A percentile compares a stretch with the other conserved stretches of the same genome.
Evolutionary conservation across 176 grass and related monocot species (phyloP).

Genomic region (Triticum monococcum): DNA sequence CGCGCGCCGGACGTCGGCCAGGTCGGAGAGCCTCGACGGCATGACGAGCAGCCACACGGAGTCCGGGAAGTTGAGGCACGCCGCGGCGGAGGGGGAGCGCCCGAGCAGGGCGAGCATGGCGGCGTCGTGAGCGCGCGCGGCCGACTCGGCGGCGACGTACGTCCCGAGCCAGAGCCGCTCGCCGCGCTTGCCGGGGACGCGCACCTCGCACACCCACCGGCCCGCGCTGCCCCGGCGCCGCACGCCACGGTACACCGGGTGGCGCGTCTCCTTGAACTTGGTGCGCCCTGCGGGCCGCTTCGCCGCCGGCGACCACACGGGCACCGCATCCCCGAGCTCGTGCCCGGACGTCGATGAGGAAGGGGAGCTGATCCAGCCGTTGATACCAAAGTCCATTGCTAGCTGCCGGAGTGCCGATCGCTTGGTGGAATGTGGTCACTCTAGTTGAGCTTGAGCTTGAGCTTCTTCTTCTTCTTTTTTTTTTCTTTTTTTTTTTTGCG

Average conservation of each 20-base stretch:
- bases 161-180: constrained; percentile 78
- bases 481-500: too few species aligned
- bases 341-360: neutral
- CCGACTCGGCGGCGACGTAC: constrained; percentile 51
- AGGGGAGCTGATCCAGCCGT: constrained; percentile 13
- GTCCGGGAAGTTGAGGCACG: constrained; percentile 58
- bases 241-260: constrained; percentile 84
- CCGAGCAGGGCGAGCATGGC: constrained; percentile 44
- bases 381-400: neutral
- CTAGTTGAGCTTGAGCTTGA: neutral
- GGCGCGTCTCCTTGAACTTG: constrained; percentile 87
- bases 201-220: constrained; percentile 81
- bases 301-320: constrained; percentile 29
- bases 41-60: constrained; percentile 44
- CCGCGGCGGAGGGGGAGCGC: neutral
- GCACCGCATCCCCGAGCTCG: neutral
- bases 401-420: neutral
- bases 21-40: constrained; percentile 15
- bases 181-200: constrained; percentile 58
- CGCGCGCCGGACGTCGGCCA: constrained; percentile 29
- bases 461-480: too few species aligned
- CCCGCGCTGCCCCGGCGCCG: constrained; percentile 41
- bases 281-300: constrained; percentile 77
- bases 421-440: neutral
- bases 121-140: constrained; percentile 73